Evolutionary conservation across 805 yeast species (phyloP).

Genomic region (Aciculoconidium aculeatum): DNA sequence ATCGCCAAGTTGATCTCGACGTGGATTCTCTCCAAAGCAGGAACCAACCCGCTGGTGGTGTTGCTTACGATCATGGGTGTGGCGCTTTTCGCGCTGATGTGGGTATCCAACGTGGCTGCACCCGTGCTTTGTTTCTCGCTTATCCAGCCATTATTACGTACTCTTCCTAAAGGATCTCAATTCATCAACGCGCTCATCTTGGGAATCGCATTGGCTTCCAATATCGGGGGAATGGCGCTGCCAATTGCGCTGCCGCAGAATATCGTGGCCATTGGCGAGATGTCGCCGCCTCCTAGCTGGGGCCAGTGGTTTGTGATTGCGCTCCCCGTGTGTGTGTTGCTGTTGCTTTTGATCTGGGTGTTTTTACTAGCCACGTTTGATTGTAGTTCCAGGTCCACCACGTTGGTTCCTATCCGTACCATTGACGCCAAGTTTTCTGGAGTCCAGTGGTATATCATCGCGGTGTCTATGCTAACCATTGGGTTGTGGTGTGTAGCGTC

Average conservation of each 20-base stretch:
- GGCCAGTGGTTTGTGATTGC: slow-evolving; percentile 53
- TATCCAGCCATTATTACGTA: slow-evolving; percentile 42
- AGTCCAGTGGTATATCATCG: slow-evolving; percentile 69
- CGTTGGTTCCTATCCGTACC: slow-evolving; percentile 52
- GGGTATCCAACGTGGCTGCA: slow-evolving; percentile 55
- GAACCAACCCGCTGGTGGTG: slow-evolving; percentile 45
- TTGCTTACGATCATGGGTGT: slow-evolving; percentile 46
- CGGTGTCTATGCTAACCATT: slow-evolving; percentile 68
- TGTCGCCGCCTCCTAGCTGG: slow-evolving; percentile 50
- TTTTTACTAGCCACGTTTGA: slow-evolving; percentile 52
- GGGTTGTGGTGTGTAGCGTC: slow-evolving; percentile 86
- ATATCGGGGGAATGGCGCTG: slow-evolving; percentile 50
- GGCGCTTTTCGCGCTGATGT: slow-evolving; percentile 48
- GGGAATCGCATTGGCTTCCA: slow-evolving; percentile 47
- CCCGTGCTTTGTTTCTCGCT: slow-evolving; percentile 50
- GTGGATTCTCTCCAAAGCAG: slow-evolving; percentile 44
- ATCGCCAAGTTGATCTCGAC: slow-evolving; percentile 47
- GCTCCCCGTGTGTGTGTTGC: slow-evolving; percentile 39
- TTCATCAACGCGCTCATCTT: slow-evolving; percentile 37
- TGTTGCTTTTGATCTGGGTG: slow-evolving; percentile 40
- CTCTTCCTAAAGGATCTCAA: slow-evolving; percentile 36
- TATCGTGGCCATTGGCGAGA: slow-evolving; percentile 48
- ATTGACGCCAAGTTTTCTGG: slow-evolving; percentile 61
- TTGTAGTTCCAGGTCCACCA: slow-evolving; percentile 40
- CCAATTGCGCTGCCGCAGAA: slow-evolving; percentile 54